Percentiles rank a stretch among this genome's conserved stretches.
Conservation (phyloP, 768 basidiomycete species). For the Suillus bovinus region DNA sequence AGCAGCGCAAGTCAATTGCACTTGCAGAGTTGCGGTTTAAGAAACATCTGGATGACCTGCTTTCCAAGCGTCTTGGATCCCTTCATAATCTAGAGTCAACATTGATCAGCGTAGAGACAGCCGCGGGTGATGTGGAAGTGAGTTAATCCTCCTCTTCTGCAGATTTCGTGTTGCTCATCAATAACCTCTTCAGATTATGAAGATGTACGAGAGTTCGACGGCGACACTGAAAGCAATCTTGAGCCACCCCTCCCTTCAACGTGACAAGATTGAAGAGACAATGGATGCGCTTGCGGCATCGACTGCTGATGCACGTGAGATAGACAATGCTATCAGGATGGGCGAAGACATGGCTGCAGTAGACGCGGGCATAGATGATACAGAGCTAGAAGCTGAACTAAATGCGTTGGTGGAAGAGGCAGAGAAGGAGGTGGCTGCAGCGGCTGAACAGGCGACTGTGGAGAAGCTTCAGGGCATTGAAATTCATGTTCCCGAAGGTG, state of each 20-base stretch:
- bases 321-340: constrained; percentile 74
- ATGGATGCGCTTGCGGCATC: constrained; percentile 87
- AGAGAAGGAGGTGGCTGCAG: constrained; percentile 40
- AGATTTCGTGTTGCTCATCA: constrained; percentile 2
- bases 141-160: constrained; percentile 15
- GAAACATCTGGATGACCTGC: constrained; percentile 77
- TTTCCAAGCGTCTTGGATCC: constrained; percentile 73
- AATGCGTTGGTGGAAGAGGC: constrained; percentile 50
- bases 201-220: constrained; percentile 81
- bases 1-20: constrained; percentile 73
- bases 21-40: constrained; percentile 76
- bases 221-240: constrained; percentile 75
- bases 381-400: constrained; percentile 67
- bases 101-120: constrained; percentile 79
- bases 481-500: constrained; percentile 13
- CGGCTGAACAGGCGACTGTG: constrained; percentile 26
- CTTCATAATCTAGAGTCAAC: constrained; percentile 76
- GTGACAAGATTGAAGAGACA: constrained; percentile 79
- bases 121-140: constrained; percentile 89
- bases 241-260: constrained; percentile 75
- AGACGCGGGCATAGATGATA: constrained; percentile 47
- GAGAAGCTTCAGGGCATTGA: constrained; percentile 23
- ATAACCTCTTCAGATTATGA: constrained; percentile 64
- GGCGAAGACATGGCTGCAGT: constrained; percentile 63
- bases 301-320: constrained; percentile 77